Evolutionary conservation across 129 eudicot species (phyloP), one percentile per base, ranked within the genome.

Genomic region (Ambrosia artemisiifolia): DNA sequence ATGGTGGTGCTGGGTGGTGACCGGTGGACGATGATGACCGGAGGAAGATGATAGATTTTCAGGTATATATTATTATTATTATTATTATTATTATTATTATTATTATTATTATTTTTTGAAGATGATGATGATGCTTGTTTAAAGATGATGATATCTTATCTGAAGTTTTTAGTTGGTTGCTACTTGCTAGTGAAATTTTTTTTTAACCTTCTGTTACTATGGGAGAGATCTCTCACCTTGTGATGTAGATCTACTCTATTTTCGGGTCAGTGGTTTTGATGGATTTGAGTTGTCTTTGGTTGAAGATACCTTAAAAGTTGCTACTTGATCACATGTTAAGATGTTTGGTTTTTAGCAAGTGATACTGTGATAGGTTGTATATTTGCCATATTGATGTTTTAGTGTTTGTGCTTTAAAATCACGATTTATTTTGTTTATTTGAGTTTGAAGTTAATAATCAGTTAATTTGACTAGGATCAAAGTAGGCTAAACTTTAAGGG

Each of bases 231-330:
- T 72, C 12, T 7, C 19, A 3, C n/a, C 5, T 48, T 6, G 55
- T 61, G 61, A 71, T 14, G 16, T 17, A 30, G 73, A 55, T 56
- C 49, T 8, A 32, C 48, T 46, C 0, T 18, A 40, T 47, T 34
- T 73, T 48, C 35, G 43, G 64, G 66, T 28, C 36, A 51, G 19
- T 20, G 43, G 5, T 9, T 18, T 53, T 53, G 19, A 62, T 61
- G 16, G 19, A 24, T 43, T 17, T 59, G 48, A 33, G 63, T 12
- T 67, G 38, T n/a, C 3, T 61, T 2, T 62, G n/a, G 12, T 63
- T 73, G 51, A 73, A 11, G 19, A 24, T 33, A 18, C 40, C 43
- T 49, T 16, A 11, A 51, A 20, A 51, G 72, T 34, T 64, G 78
- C 71, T 74, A 62, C 38, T 33, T 32, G 51, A 46, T 0, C 19